Percentiles rank a stretch among this genome's conserved stretches.
Conservation (phyloP, 208 protist species). For the Perkinsela sp. region DNA sequence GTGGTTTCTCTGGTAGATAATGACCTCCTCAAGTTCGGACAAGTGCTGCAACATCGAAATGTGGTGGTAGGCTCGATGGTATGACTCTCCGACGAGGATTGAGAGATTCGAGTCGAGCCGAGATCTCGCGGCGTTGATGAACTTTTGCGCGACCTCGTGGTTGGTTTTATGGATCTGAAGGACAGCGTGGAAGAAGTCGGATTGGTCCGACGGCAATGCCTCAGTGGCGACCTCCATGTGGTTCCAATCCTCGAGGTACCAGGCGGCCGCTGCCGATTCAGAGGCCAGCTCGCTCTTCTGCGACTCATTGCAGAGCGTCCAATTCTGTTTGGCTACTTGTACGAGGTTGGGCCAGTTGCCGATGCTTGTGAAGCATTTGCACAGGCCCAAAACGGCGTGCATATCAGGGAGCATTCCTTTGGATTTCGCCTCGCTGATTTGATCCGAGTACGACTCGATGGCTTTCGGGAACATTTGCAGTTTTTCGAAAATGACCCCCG, state of each 20-base stretch:
- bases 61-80: slow-evolving; percentile 59
- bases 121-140: slow-evolving; percentile 21
- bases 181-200: slow-evolving; percentile 22
- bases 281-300: neutral
- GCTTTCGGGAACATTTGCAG: neutral
- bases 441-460: neutral
- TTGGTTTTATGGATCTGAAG: slow-evolving; percentile 15
- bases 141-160: slow-evolving; percentile 18
- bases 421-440: neutral
- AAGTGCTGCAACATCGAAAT: slow-evolving; percentile 88
- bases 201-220: slow-evolving; percentile 9
- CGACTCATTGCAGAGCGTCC: neutral
- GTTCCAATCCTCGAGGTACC: neutral
- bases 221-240: neutral
- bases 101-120: slow-evolving; percentile 31
- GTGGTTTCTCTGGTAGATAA: slow-evolving; percentile 62
- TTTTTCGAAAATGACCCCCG: neutral
- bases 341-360: neutral
- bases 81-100: slow-evolving; percentile 49
- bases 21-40: slow-evolving; percentile 91
- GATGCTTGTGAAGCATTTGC: neutral
- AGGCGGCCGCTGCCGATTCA: neutral
- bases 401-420: neutral
- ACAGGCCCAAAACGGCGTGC: neutral
- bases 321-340: neutral